These are phyloP conservation scores for Orbilia brochopaga DNA, from an alignment of 2,329 filamentous ascomycete genomes.

Conservation along the genomic window DNA sequence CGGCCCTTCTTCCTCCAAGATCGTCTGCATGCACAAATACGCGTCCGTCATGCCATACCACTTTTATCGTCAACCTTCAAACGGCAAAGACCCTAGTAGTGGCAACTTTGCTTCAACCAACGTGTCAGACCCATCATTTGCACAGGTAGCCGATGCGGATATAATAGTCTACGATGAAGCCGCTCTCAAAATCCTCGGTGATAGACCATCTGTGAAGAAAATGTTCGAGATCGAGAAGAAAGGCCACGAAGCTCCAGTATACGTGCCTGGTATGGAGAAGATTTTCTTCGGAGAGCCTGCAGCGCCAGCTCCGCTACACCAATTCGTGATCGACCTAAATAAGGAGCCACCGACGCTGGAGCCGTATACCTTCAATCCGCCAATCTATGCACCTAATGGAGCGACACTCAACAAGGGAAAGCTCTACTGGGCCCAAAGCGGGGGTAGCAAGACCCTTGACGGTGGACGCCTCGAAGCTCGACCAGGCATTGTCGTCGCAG, in stretches of 20 bases:
- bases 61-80: constrained; percentile 20
- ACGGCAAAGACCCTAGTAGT: constrained; percentile 18
- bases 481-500: constrained; percentile 56
- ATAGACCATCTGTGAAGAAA: constrained; percentile 57
- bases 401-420: constrained; percentile 59
- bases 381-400: constrained; percentile 60
- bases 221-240: constrained; percentile 58
- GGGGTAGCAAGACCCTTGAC: constrained; percentile 57
- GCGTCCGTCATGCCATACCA: constrained; percentile 20
- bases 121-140: constrained; percentile 56
- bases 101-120: constrained; percentile 18
- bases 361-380: constrained; percentile 59
- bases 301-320: constrained; percentile 57
- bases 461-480: constrained; percentile 57
- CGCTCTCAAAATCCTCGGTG: constrained; percentile 58
- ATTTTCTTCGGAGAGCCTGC: constrained; percentile 59
- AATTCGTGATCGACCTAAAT: constrained; percentile 60
- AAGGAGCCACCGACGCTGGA: constrained; percentile 58
- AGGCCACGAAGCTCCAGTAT: constrained; percentile 60
- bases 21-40: constrained; percentile 22
- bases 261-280: constrained; percentile 58
- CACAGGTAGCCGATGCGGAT: constrained; percentile 56
- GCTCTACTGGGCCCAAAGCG: constrained; percentile 59
- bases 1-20: constrained; percentile 20
- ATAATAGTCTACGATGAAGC: constrained; percentile 59